Conservation (phyloP, 2,329 filamentous ascomycete species). For the Epichloe hybrida region DNA sequence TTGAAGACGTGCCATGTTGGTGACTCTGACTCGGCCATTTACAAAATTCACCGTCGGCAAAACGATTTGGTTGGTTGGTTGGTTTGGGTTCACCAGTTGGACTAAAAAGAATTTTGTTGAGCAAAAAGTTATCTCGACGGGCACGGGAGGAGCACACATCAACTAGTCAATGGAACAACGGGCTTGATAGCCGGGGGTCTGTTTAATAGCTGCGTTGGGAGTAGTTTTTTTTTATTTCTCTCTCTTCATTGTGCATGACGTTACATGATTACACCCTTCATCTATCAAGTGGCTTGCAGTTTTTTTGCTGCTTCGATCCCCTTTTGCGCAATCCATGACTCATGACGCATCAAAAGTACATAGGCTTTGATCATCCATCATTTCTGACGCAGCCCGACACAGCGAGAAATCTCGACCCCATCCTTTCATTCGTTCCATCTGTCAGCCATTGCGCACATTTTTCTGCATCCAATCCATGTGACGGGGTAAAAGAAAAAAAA, state of each 20-base stretch:
- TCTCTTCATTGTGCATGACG: not conserved
- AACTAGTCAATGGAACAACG: too few species aligned
- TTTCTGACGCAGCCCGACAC: conserved; percentile 14
- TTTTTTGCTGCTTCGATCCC: too few species aligned
- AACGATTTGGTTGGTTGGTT: not conserved
- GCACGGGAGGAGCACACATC: too few species aligned
- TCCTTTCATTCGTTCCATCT: conserved; percentile 29
- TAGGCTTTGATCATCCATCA: not conserved
- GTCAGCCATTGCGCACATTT: not conserved
- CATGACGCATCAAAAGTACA: not conserved
- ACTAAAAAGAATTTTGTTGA: too few species aligned
- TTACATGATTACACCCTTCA: too few species aligned
- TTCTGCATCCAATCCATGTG: not conserved
- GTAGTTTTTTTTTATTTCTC: not conserved
- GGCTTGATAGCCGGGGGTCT: too few species aligned
- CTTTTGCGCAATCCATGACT: not conserved
- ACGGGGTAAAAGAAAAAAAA: not conserved
- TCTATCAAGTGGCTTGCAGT: not conserved
- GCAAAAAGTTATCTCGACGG: too few species aligned
- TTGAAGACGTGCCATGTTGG: conserved; percentile 10
- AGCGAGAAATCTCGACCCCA: conserved; percentile 52
- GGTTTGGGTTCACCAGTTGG: too few species aligned
- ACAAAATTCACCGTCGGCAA: not conserved
- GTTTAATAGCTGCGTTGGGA: too few species aligned
- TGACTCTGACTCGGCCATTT: conserved; percentile 1